These are phyloP conservation scores for Coix lacrymajobi DNA, from an alignment of 176 grass and related monocot genomes.

Conservation along the genomic window DNA sequence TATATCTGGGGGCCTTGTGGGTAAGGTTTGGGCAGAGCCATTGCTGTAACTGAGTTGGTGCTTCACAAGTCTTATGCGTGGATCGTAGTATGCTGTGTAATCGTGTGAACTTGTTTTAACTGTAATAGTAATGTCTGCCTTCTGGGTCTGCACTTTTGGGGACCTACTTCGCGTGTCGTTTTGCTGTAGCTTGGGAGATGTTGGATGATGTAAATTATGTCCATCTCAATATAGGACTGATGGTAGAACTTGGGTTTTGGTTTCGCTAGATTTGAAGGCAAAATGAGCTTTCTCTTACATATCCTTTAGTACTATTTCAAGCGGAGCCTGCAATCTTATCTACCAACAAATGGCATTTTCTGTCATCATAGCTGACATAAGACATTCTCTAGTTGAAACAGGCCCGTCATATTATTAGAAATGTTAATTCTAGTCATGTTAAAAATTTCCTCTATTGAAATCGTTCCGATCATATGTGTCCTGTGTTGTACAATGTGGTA, in stretches of 20 bases:
- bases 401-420: background rate
- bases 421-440: background rate
- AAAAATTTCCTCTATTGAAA: background rate
- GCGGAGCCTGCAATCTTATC: background rate
- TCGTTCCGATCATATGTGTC: background rate
- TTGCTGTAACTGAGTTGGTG: background rate
- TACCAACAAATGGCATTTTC: background rate
- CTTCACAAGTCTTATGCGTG: background rate
- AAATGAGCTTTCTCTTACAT: background rate
- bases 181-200: background rate
- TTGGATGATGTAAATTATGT: background rate
- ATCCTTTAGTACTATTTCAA: background rate
- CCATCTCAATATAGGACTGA: background rate
- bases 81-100: background rate
- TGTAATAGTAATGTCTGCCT: background rate
- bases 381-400: conserved; percentile 9
- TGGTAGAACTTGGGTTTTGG: background rate
- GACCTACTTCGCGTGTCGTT: background rate
- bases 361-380: background rate
- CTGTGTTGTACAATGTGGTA: background rate
- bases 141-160: background rate
- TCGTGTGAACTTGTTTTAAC: background rate
- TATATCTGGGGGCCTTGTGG: background rate
- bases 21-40: background rate
- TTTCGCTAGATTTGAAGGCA: background rate